These are phyloP conservation scores for Trichomonas tenax DNA, from an alignment of 208 protist species.

Conservation along the genomic window DNA sequence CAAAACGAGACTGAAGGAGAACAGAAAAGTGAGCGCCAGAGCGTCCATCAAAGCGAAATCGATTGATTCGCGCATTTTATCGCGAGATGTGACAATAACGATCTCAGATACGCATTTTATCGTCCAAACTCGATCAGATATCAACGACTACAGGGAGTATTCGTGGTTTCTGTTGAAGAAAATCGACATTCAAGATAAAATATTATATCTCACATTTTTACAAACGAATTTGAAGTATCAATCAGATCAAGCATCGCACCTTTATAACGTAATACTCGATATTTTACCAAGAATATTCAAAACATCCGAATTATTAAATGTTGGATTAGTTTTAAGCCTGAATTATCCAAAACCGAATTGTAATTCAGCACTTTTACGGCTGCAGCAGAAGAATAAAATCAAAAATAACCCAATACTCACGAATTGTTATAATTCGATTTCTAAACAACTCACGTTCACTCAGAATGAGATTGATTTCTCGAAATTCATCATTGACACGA, in stretches of 20 bases:
- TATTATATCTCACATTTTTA: not conserved
- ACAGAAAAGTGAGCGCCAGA: not conserved
- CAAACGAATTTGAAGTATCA: not conserved
- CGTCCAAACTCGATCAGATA: not conserved
- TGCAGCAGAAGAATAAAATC: not conserved
- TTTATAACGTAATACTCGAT: not conserved
- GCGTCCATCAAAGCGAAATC: not conserved
- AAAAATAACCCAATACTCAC: not conserved
- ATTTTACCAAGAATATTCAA: not conserved
- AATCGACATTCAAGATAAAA: not conserved
- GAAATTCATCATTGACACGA: not conserved
- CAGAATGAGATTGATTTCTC: not conserved
- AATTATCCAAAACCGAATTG: not conserved
- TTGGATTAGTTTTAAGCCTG: not conserved
- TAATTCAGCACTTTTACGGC: not conserved
- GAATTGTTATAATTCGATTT: not conserved
- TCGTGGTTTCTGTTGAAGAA: not conserved
- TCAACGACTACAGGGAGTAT: not conserved
- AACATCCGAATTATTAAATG: not conserved
- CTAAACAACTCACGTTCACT: not conserved
- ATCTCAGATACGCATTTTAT: not conserved
- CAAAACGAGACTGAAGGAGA: not conserved
- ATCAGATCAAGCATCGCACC: not conserved
- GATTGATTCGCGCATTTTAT: not conserved
- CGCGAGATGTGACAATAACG: not conserved